phyloP scores from a whole-genome alignment of 305 asterid genomes.

The Fraxinus baroniana region DNA sequence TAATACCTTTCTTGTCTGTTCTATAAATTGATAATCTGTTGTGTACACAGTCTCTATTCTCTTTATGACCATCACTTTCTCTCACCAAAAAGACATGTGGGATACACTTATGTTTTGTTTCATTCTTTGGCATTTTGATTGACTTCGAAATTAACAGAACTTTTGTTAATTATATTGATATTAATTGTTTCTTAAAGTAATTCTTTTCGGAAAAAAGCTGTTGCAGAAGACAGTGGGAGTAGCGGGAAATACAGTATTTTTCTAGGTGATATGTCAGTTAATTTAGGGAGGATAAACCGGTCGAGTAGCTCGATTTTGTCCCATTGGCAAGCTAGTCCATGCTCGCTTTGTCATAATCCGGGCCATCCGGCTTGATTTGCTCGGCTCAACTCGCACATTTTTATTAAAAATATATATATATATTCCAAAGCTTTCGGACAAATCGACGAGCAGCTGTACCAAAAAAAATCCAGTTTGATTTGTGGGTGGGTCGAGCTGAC shows the following conservation, averaged over 20 bases:
- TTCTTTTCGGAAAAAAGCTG: neutral
- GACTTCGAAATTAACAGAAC: neutral
- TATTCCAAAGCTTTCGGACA: neutral
- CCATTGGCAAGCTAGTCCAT: neutral
- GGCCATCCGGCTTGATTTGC: neutral
- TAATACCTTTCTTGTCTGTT: constrained; percentile 34
- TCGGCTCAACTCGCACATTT: neutral
- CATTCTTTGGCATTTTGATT: constrained; percentile 21
- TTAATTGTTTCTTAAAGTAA: constrained; percentile 1
- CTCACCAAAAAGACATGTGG: constrained; percentile 30
- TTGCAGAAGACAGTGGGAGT: constrained; percentile 1
- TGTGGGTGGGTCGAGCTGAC: neutral
- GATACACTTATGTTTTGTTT: constrained; percentile 21
- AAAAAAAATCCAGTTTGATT: neutral
- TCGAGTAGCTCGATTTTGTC: neutral
- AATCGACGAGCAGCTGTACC: neutral
- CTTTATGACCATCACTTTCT: constrained; percentile 27
- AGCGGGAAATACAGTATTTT: constrained; percentile 44
- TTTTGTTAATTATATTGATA: constrained; percentile 12
- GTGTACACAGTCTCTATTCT: neutral
- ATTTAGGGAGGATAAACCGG: neutral
- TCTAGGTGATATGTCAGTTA: constrained; percentile 1
- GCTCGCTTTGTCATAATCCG: neutral
- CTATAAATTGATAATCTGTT: constrained; percentile 3
- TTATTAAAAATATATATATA: neutral